Conservation (phyloP, 179 eudicot species). For the Drosera spatulata region DNA sequence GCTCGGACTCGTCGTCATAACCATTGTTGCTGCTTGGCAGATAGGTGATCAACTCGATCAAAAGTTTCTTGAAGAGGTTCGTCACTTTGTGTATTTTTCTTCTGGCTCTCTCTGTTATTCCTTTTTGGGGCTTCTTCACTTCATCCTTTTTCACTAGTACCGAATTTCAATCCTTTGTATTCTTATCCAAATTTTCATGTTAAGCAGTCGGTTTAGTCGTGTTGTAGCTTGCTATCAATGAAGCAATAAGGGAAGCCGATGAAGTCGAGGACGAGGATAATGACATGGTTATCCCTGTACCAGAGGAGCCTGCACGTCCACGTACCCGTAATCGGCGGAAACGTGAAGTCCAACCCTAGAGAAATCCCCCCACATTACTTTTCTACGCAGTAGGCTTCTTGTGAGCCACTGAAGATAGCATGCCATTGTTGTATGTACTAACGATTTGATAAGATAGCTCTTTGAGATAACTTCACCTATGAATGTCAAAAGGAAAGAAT, state of each 20-base stretch:
- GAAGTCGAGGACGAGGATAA: conserved; percentile 12
- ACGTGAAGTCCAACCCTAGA: conserved; percentile 33
- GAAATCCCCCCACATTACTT: too few species aligned
- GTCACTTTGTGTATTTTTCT: too few species aligned
- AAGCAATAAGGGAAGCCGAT: conserved; percentile 48
- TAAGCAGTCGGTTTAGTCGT: too few species aligned
- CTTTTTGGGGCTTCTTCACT: neutral
- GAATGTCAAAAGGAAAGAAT: too few species aligned
- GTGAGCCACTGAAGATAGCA: too few species aligned
- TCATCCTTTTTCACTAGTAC: neutral
- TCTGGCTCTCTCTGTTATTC: neutral
- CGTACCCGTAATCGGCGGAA: conserved; percentile 61
- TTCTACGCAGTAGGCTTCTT: too few species aligned
- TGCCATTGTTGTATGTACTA: too few species aligned
- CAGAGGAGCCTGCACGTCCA: conserved; percentile 37
- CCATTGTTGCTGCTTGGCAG: conserved; percentile 42
- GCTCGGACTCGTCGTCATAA: conserved; percentile 58
- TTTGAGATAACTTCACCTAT: too few species aligned
- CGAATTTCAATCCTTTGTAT: too few species aligned
- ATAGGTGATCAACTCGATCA: conserved; percentile 64
- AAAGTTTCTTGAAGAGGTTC: conserved; percentile 81
- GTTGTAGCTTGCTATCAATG: conserved; percentile 45
- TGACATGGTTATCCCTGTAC: conserved; percentile 11
- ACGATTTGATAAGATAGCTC: too few species aligned
- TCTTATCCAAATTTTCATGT: neutral